These are phyloP conservation scores for Aspergillus arachidicola DNA, from an alignment of 2,329 filamentous ascomycete genomes.

Conservation along the genomic window DNA sequence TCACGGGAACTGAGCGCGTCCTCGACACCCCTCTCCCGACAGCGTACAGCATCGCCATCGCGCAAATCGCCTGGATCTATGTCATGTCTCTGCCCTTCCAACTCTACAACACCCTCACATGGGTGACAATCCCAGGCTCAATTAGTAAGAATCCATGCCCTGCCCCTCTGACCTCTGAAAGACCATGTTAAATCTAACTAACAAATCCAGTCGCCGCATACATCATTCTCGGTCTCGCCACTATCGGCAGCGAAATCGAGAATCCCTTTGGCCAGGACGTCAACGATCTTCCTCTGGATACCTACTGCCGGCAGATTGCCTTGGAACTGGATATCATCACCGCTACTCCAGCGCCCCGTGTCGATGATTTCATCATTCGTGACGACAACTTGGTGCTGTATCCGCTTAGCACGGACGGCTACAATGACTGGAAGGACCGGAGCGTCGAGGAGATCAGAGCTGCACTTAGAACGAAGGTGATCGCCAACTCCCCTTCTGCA, in stretches of 20 bases:
- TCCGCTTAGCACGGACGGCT: constrained; percentile 48
- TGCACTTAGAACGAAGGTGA: constrained; percentile 42
- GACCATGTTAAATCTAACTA: background rate
- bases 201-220: constrained; percentile 64
- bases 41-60: constrained; percentile 81
- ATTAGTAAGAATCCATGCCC: constrained; percentile 45
- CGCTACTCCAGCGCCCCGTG: constrained; percentile 55
- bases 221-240: constrained; percentile 77
- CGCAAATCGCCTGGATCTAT: constrained; percentile 85
- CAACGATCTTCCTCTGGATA: constrained; percentile 77
- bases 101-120: constrained; percentile 64
- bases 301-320: constrained; percentile 74
- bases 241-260: constrained; percentile 80
- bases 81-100: constrained; percentile 81
- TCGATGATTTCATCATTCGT: constrained; percentile 50
- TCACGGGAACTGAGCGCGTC: constrained; percentile 74
- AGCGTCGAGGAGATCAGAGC: constrained; percentile 51
- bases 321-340: constrained; percentile 75
- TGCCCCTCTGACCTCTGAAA: too few species aligned
- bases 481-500: constrained; percentile 24
- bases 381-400: constrained; percentile 42
- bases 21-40: constrained; percentile 80
- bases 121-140: constrained; percentile 77
- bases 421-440: constrained; percentile 52
- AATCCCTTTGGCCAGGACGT: constrained; percentile 84